Base-by-base conservation (phyloP, 164 flowering plant genomes). In the Stephania yunnanensis region DNA sequence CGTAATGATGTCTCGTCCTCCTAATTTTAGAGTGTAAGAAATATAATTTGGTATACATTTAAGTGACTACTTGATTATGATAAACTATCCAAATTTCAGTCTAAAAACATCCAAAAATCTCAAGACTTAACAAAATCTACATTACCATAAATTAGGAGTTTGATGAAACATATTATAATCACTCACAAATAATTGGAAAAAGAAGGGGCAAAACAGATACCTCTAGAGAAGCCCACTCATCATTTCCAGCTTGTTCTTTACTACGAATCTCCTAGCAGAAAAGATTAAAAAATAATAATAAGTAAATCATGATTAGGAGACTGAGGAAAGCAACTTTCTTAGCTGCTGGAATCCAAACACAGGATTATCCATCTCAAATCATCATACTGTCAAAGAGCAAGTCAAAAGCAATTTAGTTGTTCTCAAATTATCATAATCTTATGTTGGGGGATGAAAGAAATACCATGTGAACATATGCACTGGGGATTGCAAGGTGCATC, bases 1-100 rank as follows among this genome's bases (percentile, higher is more conserved):
- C 86, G 89, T 74, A 94, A 83, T 64, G 89, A 83, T 70, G 82
- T 73, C 73, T 81, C 65, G 75, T 92, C 98, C 78, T 87, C 95
- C 97, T 92, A 71, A 72, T 63, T 55, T 72, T 67, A 77, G 50
- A 69, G 20, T 8, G 72, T n/a, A 65, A 46, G 73, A 71, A 30
- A 81, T n/a, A 55, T 17, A 53, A 1, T 6, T 72, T 63, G 22
- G 7, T 55, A 30, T 46, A 66, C 55, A 42, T 45, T 63, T 46
- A 76, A 36, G 42, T 36, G 1, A 45, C 70, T 36, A 71, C 31
- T 29, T 61, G 64, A 5, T 42, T 67, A 44, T 72, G 17, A 45
- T n/a, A 64, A 12, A 31, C 30, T 44, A 45, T 31, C 10, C 22
- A 74, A 61, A 15, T n/a, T 36, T 1, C 19, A 68, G 31, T 42